Conservation (phyloP, 805 yeast genomes). For the Yarrowia osloensis region DNA sequence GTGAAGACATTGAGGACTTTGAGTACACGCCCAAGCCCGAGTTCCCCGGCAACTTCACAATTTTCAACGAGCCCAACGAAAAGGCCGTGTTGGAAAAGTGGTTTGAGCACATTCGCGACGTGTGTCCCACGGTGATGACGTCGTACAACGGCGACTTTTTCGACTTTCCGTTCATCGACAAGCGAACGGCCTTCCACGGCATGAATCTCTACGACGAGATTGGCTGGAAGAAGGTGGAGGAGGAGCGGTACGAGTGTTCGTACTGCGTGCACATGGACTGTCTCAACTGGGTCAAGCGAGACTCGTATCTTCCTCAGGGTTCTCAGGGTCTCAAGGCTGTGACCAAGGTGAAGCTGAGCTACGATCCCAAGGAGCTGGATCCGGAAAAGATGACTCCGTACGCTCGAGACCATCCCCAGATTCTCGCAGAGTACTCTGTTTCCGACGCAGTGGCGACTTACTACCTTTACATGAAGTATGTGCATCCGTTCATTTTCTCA, state of each 20-base stretch:
- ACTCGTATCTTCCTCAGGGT: conserved; percentile 96
- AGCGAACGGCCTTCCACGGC: conserved; percentile 80
- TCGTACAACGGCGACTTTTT: conserved; percentile 98
- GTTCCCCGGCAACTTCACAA: conserved; percentile 83
- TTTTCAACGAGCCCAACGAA: conserved; percentile 89
- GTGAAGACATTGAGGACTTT: conserved; percentile 93
- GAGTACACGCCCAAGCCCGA: conserved; percentile 98
- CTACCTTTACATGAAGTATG: conserved; percentile 92
- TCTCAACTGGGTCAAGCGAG: conserved; percentile 96
- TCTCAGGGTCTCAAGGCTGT: conserved; percentile 98
- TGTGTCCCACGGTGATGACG: conserved; percentile 92
- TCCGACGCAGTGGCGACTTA: conserved; percentile 99
- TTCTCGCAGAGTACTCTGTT: conserved; percentile 92
- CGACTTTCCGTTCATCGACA: conserved; percentile 98
- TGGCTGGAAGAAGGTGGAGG: conserved; percentile 92
- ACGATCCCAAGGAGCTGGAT: conserved; percentile 93
- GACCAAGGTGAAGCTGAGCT: conserved; percentile 91
- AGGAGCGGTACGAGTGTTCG: conserved; percentile 89
- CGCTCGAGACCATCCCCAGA: conserved; percentile 91
- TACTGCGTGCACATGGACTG: conserved; percentile 98
- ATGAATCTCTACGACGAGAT: conserved; percentile 87
- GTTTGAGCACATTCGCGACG: conserved; percentile 88
- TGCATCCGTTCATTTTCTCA: conserved; percentile 95
- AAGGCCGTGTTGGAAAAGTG: conserved; percentile 70
- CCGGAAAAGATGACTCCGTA: conserved; percentile 98